Evolutionary conservation across 1,284 basidiomycete genomes (phyloP), one percentile per base, ranked within the genome.

Genomic region (Trametes sp.): DNA sequence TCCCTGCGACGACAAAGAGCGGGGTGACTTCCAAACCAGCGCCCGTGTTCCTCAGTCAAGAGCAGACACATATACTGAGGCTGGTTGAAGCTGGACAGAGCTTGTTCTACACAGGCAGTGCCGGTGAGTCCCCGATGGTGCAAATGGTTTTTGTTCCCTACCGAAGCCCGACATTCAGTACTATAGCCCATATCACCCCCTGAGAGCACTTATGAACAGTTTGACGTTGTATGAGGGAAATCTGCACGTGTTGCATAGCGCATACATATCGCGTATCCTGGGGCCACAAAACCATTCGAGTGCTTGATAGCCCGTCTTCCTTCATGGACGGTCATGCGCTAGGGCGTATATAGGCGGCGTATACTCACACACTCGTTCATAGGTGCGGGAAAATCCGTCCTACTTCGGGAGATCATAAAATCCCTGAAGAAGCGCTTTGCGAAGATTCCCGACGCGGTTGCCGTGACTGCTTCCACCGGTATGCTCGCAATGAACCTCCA

Each of bases 61-160:
- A 98, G 72, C 96, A 98, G 76, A 87, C 82, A 57, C 85, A 91
- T 66, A 93, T 98, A 48, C 78, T 97, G 62, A 82, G 85, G 63
- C 85, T 97, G 4, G 92, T 95, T 0, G 76, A 88, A 29, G 78
- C 85, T 16, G 87, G 87, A 2, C 79, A 89, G 57, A 97, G 88
- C 70, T 75, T 98, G n/a, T 99, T 99, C 73, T 99, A 98, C 77
- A 99, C 97, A 0, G 97, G 98, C 26, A 96, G 93, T 80, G 97
- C 95, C 62, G 95, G 95, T 96, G 69, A 71, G 90, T 81, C 10
- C 29, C 33, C 1, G 9, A 21, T 26, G 7, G 21, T 31, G 24
- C 45, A 2, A 11, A 16, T 19, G 10, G 11, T n/a, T 7, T 36
- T 16, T 9, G 23, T 23, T 51, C 51, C 10, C 44, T 28, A 28